phyloP scores from a whole-genome alignment of 495 filamentous ascomycete species.

The Tetracladium marchalianum region DNA sequence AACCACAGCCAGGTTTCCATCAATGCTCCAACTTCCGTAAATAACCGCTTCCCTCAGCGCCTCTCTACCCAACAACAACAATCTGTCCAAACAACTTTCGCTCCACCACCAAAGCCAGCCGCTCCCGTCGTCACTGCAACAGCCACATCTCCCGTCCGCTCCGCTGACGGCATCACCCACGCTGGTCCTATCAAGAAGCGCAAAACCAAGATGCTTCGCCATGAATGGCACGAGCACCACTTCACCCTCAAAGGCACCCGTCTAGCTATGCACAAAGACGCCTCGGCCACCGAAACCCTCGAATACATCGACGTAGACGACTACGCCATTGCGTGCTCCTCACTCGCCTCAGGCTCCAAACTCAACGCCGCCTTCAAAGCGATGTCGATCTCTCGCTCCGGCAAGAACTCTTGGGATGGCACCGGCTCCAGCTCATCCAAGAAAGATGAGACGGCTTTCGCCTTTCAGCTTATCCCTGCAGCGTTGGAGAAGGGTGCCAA shows the following conservation, averaged over 20 bases:
- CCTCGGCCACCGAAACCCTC: constrained; percentile 45
- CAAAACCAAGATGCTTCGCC: constrained; percentile 75
- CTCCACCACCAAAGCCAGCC: constrained; percentile 1
- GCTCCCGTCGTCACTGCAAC: too few relatives aligned
- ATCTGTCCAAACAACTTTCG: constrained; percentile 4
- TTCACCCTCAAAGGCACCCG: constrained; percentile 78
- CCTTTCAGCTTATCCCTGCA: constrained; percentile 84
- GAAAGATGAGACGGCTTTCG: constrained; percentile 51
- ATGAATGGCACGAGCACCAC: constrained; percentile 89
- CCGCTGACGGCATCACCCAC: constrained; percentile 45
- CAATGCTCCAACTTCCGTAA: constrained; percentile 10
- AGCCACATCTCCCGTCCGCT: constrained; percentile 21
- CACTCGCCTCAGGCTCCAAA: constrained; percentile 56
- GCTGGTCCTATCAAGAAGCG: constrained; percentile 92
- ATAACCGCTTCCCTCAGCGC: constrained; percentile 11
- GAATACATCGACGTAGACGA: constrained; percentile 91
- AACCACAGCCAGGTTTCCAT: constrained; percentile 24
- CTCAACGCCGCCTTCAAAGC: constrained; percentile 83
- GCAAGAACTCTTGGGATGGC: constrained; percentile 21
- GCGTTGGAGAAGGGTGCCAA: constrained; percentile 36
- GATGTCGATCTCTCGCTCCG: constrained; percentile 53
- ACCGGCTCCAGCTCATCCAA: constrained; percentile 16
- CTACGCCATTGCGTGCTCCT: constrained; percentile 87
- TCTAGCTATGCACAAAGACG: constrained; percentile 72
- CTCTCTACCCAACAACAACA: background rate